These are phyloP conservation scores for Stylonectria norvegica DNA, from an alignment of 2,329 filamentous ascomycete genomes.

Conservation along the genomic window DNA sequence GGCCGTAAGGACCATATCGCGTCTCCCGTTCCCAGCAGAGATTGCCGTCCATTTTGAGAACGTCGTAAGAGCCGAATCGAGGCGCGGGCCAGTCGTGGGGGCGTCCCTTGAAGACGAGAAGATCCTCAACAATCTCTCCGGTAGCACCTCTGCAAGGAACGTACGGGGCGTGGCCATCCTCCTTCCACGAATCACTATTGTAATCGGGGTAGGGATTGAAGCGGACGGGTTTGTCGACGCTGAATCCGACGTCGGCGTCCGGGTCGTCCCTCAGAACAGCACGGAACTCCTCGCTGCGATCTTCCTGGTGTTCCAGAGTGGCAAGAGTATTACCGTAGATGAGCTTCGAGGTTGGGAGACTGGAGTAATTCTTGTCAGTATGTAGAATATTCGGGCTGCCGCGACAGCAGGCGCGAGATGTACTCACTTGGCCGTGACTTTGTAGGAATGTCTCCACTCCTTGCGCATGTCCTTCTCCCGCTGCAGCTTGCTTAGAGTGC, in stretches of 20 bases:
- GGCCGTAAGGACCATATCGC: constrained; percentile 65
- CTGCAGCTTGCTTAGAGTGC: constrained; percentile 33
- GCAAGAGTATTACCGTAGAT: constrained; percentile 57
- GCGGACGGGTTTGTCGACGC: constrained; percentile 46
- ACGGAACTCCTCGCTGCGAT: constrained; percentile 31
- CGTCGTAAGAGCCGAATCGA: constrained; percentile 60
- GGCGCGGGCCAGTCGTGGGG: constrained; percentile 57
- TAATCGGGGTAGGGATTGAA: constrained; percentile 73
- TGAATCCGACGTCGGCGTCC: constrained; percentile 38
- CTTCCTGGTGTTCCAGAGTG: constrained; percentile 41
- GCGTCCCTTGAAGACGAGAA: constrained; percentile 60
- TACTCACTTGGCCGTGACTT: constrained; percentile 40
- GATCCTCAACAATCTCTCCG: constrained; percentile 57
- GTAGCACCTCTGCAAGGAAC: constrained; percentile 63
- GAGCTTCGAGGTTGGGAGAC: constrained; percentile 44
- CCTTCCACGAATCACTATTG: constrained; percentile 59
- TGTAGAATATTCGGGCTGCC: constrained; percentile 4
- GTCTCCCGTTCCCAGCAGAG: constrained; percentile 67
- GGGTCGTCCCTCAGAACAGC: constrained; percentile 32
- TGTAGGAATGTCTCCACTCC: constrained; percentile 40
- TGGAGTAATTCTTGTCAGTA: constrained; percentile 26
- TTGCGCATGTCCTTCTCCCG: constrained; percentile 43
- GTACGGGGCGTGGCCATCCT: constrained; percentile 54
- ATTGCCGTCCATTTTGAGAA: constrained; percentile 58
- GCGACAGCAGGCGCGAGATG: too few species aligned